Evolutionary conservation across 257 asterid genomes (phyloP).

Genomic region (Solanum etuberosum): DNA sequence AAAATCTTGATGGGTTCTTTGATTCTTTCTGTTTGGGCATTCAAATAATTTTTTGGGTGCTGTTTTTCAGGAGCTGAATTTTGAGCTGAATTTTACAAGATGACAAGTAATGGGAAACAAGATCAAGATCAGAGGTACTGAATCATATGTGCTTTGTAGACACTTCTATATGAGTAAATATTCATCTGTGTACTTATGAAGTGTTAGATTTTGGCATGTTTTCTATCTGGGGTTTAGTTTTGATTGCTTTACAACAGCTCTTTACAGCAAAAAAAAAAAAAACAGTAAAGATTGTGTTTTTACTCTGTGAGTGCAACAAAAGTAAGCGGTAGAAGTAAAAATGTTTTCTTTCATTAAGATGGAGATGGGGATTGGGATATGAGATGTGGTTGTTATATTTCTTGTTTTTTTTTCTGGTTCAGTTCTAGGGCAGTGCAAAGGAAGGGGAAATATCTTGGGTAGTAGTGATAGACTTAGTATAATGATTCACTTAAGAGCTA

Average conservation of each 20-base stretch:
- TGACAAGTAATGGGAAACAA: slow-evolving; percentile 35
- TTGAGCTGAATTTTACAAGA: slow-evolving; percentile 12
- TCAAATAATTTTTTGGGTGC: background rate
- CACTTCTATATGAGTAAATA: background rate
- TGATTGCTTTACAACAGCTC: background rate
- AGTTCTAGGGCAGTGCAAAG: background rate
- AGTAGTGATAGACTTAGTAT: background rate
- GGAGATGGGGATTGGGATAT: background rate
- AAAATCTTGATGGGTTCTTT: background rate
- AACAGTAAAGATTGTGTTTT: background rate
- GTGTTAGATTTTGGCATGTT: background rate
- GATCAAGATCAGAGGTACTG: slow-evolving; percentile 62
- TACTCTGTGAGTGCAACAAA: background rate
- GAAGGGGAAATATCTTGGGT: background rate
- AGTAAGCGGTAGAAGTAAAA: background rate
- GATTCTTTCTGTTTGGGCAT: background rate
- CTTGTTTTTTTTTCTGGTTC: background rate
- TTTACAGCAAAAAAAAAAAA: background rate
- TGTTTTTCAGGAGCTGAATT: slow-evolving; percentile 3
- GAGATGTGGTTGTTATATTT: background rate
- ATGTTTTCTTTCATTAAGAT: background rate
- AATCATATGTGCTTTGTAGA: background rate
- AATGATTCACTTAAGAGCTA: background rate
- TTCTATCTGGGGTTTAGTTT: background rate
- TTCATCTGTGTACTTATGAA: background rate